These are phyloP conservation scores for Botryobasidium botryosum DNA, from an alignment of 768 basidiomycete species.

Conservation along the genomic window DNA sequence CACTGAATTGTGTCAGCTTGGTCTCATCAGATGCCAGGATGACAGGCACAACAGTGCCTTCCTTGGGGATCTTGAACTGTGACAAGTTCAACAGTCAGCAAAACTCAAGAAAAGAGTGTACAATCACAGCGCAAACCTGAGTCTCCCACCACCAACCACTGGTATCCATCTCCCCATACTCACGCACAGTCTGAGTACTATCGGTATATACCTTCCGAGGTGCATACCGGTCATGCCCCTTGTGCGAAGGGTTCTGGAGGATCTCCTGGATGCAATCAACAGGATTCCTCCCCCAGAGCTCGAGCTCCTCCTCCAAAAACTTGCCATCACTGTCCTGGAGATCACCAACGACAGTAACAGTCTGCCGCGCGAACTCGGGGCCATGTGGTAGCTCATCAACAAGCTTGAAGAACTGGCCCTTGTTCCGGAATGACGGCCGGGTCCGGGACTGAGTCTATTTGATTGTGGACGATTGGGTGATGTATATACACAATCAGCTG, in stretches of 20 bases:
- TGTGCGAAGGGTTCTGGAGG: neutral
- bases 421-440: neutral
- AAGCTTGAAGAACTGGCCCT: neutral
- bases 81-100: neutral
- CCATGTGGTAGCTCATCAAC: constrained; percentile 1
- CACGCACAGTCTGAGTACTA: constrained; percentile 12
- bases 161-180: neutral
- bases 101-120: too few relatives aligned
- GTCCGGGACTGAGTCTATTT: neutral
- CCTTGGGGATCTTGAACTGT: constrained; percentile 2
- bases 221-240: neutral
- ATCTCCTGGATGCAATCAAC: neutral
- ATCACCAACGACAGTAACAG: neutral
- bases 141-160: neutral
- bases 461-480: too few relatives aligned
- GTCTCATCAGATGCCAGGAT: constrained; percentile 34
- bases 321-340: neutral
- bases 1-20: constrained; percentile 21
- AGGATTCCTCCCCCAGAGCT: constrained; percentile 13
- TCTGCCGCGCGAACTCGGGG: neutral
- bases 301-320: constrained; percentile 8
- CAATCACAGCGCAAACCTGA: constrained; percentile 6
- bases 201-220: constrained; percentile 10
- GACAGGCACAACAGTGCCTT: constrained; percentile 13
- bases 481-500: too few relatives aligned